Conservation (phyloP, 2,329 filamentous ascomycete species). For the Penicillium sp. region DNA sequence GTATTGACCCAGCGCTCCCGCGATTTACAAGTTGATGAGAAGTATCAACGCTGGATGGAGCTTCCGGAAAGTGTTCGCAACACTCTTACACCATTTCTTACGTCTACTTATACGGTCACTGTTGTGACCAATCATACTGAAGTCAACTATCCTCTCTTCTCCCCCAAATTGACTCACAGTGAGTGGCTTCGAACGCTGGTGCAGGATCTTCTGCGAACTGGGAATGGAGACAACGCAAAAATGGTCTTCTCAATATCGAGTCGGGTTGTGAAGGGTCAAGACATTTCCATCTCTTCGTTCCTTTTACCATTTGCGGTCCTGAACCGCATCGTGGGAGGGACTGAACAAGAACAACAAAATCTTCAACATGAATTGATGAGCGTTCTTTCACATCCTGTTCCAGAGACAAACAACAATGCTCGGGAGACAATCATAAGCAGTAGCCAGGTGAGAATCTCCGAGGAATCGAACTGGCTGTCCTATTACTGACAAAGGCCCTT, state of each 20-base stretch:
- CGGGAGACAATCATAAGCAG: constrained; percentile 77
- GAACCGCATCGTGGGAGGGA: constrained; percentile 75
- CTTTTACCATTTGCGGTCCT: constrained; percentile 82
- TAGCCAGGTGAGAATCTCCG: constrained; percentile 66
- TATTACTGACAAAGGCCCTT: constrained; percentile 4
- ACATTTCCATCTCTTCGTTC: constrained; percentile 81
- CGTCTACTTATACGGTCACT: constrained; percentile 74
- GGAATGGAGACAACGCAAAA: constrained; percentile 68
- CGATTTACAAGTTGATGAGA: constrained; percentile 55
- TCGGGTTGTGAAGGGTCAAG: constrained; percentile 79
- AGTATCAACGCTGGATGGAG: constrained; percentile 71
- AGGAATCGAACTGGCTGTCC: not conserved
- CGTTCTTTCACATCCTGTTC: constrained; percentile 66
- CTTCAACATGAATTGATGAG: constrained; percentile 70
- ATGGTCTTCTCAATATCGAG: constrained; percentile 78
- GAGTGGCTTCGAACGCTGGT: constrained; percentile 80
- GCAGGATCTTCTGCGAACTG: constrained; percentile 75
- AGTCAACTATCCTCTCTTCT: constrained; percentile 76
- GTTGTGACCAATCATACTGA: constrained; percentile 54
- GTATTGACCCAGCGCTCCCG: constrained; percentile 52
- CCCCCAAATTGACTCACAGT: constrained; percentile 63
- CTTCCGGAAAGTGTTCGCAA: constrained; percentile 76
- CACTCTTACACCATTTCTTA: constrained; percentile 82
- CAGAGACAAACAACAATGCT: constrained; percentile 53
- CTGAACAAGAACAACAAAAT: constrained; percentile 59